Evolutionary conservation across 352 stramenopile species (phyloP), one percentile per base, ranked within the genome.

Genomic region (Peronospora farinosa): DNA sequence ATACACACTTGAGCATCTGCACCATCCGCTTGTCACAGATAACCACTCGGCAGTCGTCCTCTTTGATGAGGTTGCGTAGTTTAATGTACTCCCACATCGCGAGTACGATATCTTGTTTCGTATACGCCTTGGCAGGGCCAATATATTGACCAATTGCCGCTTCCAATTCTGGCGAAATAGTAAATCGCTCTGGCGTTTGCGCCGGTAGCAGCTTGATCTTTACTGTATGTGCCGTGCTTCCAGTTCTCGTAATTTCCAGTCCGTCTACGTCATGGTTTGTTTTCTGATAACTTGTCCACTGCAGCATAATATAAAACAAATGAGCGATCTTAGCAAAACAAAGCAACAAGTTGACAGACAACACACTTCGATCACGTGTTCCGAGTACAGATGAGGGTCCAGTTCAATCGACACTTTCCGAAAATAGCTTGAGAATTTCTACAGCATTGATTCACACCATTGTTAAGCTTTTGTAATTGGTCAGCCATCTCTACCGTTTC

Each of bases 281-380:
- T 51, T 86, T 86, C 54, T 87, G 75, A 47, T 86, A 90, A 46
- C 76, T 86, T 40, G 76, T 86, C 78, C 78, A 90, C 76, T 86
- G 15, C 9, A 60, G 19, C n/a, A 9, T n/a, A 33, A 0, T 1
- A 31, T 3, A 38, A 27, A 13, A 37, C 12, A 21, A 25, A 15
- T 37, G 2, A 47, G n/a, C 12, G n/a, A 37, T 13, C 13, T 46
- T 19, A 13, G 28, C 5, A 41, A 4, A 6, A 41, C 36, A 41
- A 28, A 15, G 13, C 7, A n/a, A 8, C 8, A 9, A 41, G 16
- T 36, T 19, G 21, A 23, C 21, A 31, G 10, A 27, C 1, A 43
- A 23, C 42, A 15, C 36, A 84, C 74, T 54, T 90, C 76, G 43
- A 88, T 73, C 43, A 83, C 65, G 28, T 79, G 72, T 51, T 88